These are phyloP conservation scores for Psilocybe mexicana DNA, from an alignment of 1,284 basidiomycete genomes.

Conservation along the genomic window DNA sequence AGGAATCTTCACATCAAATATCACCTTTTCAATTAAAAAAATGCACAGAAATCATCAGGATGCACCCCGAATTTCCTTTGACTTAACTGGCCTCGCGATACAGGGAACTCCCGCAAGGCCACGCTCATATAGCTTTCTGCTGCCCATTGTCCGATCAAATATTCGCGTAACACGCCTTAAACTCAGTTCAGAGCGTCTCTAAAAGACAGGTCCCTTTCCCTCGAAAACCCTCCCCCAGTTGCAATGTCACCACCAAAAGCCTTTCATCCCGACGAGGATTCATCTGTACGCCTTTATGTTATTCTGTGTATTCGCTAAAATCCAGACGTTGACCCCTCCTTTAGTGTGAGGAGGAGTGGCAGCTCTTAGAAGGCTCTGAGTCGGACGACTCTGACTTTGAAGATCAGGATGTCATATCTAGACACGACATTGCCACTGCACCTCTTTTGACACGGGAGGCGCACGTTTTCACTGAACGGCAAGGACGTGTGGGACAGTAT, in stretches of 20 bases:
- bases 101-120: background rate
- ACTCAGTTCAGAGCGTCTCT: background rate
- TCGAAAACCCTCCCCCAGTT: background rate
- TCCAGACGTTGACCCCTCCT: background rate
- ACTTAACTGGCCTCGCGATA: background rate
- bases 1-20: no score
- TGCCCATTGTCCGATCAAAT: background rate
- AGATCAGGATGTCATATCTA: conserved; percentile 17
- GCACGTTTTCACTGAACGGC: conserved; percentile 36
- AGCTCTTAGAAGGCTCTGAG: conserved; percentile 38
- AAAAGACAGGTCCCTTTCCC: background rate
- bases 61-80: background rate
- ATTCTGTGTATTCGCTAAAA: background rate
- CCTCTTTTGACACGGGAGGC: conserved; percentile 58
- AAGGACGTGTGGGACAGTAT: conserved; percentile 46
- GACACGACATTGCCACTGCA: conserved; percentile 41
- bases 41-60: no score
- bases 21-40: no score
- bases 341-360: conserved; percentile 32
- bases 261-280: background rate
- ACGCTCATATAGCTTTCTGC: background rate
- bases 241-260: background rate
- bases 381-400: conserved; percentile 18
- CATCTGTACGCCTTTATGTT: background rate
- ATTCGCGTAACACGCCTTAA: background rate